Percentiles rank a stretch among this genome's conserved stretches.
phyloP scores from a whole-genome alignment of 169 alveolate species.

The Plasmodium coatneyi region DNA sequence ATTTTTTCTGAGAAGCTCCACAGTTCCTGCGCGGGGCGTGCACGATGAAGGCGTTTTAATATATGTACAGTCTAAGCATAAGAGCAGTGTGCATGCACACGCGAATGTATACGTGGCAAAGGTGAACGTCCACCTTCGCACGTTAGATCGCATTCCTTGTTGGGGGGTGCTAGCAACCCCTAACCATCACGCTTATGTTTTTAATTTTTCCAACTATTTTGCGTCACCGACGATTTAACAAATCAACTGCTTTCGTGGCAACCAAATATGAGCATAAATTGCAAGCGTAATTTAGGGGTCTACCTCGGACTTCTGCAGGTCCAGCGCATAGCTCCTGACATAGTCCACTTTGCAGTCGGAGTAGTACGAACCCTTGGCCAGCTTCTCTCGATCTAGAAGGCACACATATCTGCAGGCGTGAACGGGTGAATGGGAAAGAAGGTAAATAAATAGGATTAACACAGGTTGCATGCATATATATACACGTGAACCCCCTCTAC shows the following conservation, averaged over 20 bases:
- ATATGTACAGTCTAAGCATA: not conserved
- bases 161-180: not conserved
- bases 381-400: constrained; percentile 25
- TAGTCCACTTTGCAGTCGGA: constrained; percentile 63
- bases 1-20: constrained; percentile 56
- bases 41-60: not conserved
- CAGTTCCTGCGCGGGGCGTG: constrained; percentile 20
- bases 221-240: not conserved
- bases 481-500: not conserved
- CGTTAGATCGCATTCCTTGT: too few relatives aligned
- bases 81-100: not conserved
- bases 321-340: constrained; percentile 32
- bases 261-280: not conserved
- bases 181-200: not conserved
- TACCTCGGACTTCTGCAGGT: constrained; percentile 43
- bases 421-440: not conserved
- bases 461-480: not conserved
- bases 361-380: constrained; percentile 61
- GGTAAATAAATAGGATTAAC: not conserved
- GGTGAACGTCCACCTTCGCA: not conserved
- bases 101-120: not conserved
- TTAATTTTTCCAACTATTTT: not conserved
- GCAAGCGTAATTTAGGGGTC: not conserved
- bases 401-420: constrained; percentile 29
- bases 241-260: not conserved